A percentile compares a stretch with the other conserved stretches of the same genome.
Evolutionary conservation across 176 grass and related monocot species (phyloP).

Genomic region (Eleusine indica): DNA sequence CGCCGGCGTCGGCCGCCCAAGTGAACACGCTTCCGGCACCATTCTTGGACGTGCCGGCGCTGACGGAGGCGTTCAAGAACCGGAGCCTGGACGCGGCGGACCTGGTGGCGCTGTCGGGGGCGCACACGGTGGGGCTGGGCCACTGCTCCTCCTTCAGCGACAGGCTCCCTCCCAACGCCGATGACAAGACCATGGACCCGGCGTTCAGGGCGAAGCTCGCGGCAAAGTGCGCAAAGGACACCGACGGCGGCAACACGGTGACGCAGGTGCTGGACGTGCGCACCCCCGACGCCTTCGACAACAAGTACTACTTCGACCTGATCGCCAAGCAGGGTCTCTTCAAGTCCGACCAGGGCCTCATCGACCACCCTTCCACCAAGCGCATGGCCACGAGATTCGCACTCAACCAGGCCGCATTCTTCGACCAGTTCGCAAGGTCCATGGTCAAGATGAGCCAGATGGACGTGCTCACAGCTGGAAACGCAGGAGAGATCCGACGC

Average conservation of each 20-base stretch:
- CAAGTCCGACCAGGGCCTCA: conserved; percentile 52
- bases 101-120: conserved; percentile 66
- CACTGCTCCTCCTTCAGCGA: conserved; percentile 47
- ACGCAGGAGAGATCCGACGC: conserved; percentile 41
- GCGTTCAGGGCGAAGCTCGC: conserved; percentile 6
- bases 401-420: conserved; percentile 47
- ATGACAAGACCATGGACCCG: conserved; percentile 37
- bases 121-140: conserved; percentile 56
- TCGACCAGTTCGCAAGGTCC: conserved; percentile 45
- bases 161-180: conserved; percentile 14
- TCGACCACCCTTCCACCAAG: conserved; percentile 23
- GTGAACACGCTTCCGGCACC: conserved; percentile 32
- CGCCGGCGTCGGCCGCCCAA: neutral
- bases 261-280: conserved; percentile 36
- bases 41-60: neutral
- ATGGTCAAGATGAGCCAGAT: conserved; percentile 57
- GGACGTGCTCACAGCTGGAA: conserved; percentile 41
- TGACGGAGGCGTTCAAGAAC: conserved; percentile 19
- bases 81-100: conserved; percentile 32
- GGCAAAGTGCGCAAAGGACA: conserved; percentile 31
- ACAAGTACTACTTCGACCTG: conserved; percentile 61
- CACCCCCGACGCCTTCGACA: conserved; percentile 55
- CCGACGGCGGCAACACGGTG: neutral
- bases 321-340: conserved; percentile 41
- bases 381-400: conserved; percentile 34